Evolutionary conservation across 805 yeast species (phyloP).

Genomic region (Schwanniomyces yamadae): DNA sequence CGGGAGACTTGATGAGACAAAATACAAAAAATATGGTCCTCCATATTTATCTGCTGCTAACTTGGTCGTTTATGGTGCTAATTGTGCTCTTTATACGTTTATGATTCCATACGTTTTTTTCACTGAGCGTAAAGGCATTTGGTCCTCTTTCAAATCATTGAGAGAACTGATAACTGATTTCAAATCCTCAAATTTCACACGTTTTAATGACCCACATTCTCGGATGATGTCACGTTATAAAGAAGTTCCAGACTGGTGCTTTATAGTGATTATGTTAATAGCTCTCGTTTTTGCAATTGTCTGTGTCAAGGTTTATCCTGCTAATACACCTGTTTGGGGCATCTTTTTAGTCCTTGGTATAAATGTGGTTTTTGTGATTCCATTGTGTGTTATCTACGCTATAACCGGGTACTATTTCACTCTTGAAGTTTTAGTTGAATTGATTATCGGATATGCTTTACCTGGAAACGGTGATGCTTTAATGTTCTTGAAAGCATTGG

Average conservation of each 20-base stretch:
- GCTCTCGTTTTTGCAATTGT: constrained; percentile 31
- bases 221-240: constrained; percentile 32
- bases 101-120: constrained; percentile 12
- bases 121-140: constrained; percentile 11
- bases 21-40: constrained; percentile 21
- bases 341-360: constrained; percentile 52
- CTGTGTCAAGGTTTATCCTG: constrained; percentile 32
- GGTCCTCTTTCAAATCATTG: constrained; percentile 13
- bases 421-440: constrained; percentile 53
- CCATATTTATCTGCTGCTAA: constrained; percentile 29
- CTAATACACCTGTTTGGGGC: constrained; percentile 60
- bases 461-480: constrained; percentile 57
- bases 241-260: constrained; percentile 39
- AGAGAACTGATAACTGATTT: constrained; percentile 9
- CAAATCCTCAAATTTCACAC: constrained; percentile 9
- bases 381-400: constrained; percentile 48
- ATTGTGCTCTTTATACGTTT: constrained; percentile 7
- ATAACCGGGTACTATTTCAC: constrained; percentile 49
- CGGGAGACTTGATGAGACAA: constrained; percentile 23
- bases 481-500: constrained; percentile 51
- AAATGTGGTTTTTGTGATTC: constrained; percentile 50
- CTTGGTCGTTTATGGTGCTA: constrained; percentile 22
- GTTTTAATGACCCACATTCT: constrained; percentile 26
- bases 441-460: constrained; percentile 55
- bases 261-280: constrained; percentile 20